Conservation (phyloP, 495 filamentous ascomycete species). For the Trichoderma gamsii region DNA sequence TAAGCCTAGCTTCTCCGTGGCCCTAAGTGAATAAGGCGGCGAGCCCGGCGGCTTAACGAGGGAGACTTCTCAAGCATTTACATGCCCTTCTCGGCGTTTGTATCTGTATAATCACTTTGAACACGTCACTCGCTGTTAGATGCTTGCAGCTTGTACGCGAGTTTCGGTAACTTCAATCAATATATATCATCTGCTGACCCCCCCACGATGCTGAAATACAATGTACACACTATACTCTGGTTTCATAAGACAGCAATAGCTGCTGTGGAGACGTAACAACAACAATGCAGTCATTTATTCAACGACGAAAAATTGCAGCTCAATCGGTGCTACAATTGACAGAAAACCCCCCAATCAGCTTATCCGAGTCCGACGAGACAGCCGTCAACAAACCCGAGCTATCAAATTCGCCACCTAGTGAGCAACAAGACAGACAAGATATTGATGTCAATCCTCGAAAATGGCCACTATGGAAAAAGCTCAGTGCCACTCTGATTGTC, state of each 20-base stretch:
- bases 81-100: too few relatives aligned
- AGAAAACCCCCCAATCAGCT: neutral
- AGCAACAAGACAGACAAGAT: neutral
- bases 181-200: too few relatives aligned
- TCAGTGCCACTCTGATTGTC: slow-evolving; percentile 41
- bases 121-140: too few relatives aligned
- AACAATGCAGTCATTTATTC: neutral
- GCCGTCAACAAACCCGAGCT: neutral
- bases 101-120: too few relatives aligned
- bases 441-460: slow-evolving; percentile 5
- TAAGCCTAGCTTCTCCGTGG: too few relatives aligned
- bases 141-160: too few relatives aligned
- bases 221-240: too few relatives aligned
- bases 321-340: neutral
- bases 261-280: neutral
- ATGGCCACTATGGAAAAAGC: slow-evolving; percentile 6
- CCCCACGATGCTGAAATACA: neutral
- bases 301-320: neutral
- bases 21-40: too few relatives aligned
- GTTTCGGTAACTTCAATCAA: too few relatives aligned
- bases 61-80: too few relatives aligned
- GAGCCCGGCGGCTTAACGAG: too few relatives aligned
- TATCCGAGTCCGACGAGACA: neutral
- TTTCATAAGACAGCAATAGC: neutral
- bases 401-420: neutral